Evolutionary conservation across 2,329 filamentous ascomycete species (phyloP), one percentile per base, ranked within the genome.

Genomic region (Emericellopsis cladophorae): DNA sequence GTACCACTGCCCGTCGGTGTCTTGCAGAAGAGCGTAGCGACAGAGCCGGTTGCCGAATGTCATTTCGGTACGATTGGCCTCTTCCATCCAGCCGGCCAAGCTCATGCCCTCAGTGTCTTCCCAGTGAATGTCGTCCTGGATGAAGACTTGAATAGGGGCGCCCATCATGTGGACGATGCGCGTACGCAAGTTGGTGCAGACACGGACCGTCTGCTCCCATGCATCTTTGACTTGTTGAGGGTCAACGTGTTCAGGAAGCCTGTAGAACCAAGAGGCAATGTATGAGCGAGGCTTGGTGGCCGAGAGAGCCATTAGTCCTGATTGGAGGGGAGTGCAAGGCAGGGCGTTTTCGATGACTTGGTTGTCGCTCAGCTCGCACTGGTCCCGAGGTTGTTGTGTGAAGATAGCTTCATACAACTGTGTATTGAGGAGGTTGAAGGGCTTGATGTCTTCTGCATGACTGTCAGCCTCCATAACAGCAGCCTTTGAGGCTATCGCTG

Each of bases 271-370:
- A 38, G 51, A 48, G 4, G 54, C 51, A 14, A 62, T 49, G 34
- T 65, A 64, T 1, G 54, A 54, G 2, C 55, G 58, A 2, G 44
- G 31, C 14, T 55, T 47, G 26, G 52, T 51, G 37, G 46, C 49
- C 2, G 59, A 51, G 3, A 61, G 46, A 0, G 57, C 53, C 26
- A 65, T 50, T 2, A 65, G 50, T 4, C 56, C 58, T 44, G 58
- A 56, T 37, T 64, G 61, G 4, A 63, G 48, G 7, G 54, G 49
- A 16, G 58, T 56, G 56, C 60, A 10, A 59, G 61, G 37, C 57
- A 64, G 2, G 3, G 56, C 44, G 41, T 64, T 57, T 26, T 55
- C 40, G 16, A 55, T 24, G 31, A 40, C 22, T 4, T 16, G n/a
- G 8, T 12, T 7, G 3, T 29, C 7, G 36, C 15, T 15, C 22